phyloP scores from a whole-genome alignment of 2,329 filamentous ascomycete genomes.

The Elsinoe australis region DNA sequence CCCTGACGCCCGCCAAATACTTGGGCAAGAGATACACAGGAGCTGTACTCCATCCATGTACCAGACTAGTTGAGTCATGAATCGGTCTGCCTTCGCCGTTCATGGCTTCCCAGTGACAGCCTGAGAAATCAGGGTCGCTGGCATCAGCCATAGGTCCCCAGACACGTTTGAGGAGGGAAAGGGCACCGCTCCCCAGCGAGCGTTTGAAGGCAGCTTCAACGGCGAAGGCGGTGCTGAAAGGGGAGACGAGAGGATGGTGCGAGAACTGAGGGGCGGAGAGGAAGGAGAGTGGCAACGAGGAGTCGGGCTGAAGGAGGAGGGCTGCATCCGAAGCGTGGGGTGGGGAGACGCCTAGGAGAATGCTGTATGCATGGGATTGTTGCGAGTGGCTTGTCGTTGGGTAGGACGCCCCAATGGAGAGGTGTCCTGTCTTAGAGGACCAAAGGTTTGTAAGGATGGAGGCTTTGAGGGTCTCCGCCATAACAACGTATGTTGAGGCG shows the following conservation, averaged over 20 bases:
- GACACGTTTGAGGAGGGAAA: constrained; percentile 17
- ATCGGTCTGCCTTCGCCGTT: constrained; percentile 1
- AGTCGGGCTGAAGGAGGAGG: neutral
- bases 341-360: neutral
- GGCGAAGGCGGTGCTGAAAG: constrained; percentile 13
- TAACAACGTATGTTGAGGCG: neutral
- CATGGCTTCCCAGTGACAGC: constrained; percentile 18
- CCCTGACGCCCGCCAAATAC: neutral
- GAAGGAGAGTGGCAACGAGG: neutral
- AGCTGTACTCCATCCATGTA: neutral
- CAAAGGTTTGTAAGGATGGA: constrained; percentile 1
- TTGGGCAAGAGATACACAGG: neutral
- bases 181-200: neutral
- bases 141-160: constrained; percentile 13
- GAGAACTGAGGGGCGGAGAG: neutral
- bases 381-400: neutral
- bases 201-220: constrained; percentile 9
- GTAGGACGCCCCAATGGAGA: neutral
- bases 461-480: neutral
- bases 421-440: neutral
- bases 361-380: neutral
- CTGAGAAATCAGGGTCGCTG: constrained; percentile 15
- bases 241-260: constrained; percentile 5
- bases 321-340: neutral
- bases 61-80: neutral